Base-by-base conservation (phyloP, 2,329 filamentous ascomycete species). In the Bertia moriformis region DNA sequence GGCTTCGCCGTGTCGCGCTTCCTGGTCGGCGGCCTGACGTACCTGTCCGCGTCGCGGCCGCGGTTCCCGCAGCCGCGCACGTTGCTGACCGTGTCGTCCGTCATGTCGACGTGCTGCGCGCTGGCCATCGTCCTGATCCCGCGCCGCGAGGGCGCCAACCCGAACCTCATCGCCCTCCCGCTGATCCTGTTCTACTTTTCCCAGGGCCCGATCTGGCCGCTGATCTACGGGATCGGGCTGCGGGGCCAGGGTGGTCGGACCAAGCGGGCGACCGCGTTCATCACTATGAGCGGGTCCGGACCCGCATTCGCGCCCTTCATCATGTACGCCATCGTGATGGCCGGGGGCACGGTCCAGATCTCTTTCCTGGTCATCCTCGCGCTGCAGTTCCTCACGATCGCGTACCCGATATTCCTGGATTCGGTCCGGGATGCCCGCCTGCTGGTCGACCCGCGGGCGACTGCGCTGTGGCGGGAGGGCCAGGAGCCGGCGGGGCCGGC, bases 181-280 rank as follows among this genome's bases (percentile, higher is more conserved):
- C 61, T 83, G 2, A 65, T 78, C 29, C 49, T 88, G 19, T 81
- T 83, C 45, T 78, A 85, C 46, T 85, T 93, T 56, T 85, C 83
- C 50, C 84, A 89, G 55, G 83, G 79, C 0, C 84, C 86, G 39
- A 73, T 85, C 48, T 93, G 84, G 66, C 86, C 87, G 0, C 76
- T 88, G 2, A 78, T 91, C 43, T 86, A 87, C 47, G 77, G 83
- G 3, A 69, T 91, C 12, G 83, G 81, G 3, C 77, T 93, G 42
- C 73, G 84, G 2, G 85, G 86, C 1, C 72, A 93, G 38, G 86
- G 86, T 0, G 69, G 73, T n/a, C 71, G 84, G 46, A 87, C 82
- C 3, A 93, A 93, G 60, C 71, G 79, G 37, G 84, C 81, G 0
- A 79, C 81, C 0, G 81, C 80, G 1, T 83, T 75, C 55, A 78